Evolutionary conservation across 139 green algal genomes (phyloP).

Genomic region (Eudorina sp.): DNA sequence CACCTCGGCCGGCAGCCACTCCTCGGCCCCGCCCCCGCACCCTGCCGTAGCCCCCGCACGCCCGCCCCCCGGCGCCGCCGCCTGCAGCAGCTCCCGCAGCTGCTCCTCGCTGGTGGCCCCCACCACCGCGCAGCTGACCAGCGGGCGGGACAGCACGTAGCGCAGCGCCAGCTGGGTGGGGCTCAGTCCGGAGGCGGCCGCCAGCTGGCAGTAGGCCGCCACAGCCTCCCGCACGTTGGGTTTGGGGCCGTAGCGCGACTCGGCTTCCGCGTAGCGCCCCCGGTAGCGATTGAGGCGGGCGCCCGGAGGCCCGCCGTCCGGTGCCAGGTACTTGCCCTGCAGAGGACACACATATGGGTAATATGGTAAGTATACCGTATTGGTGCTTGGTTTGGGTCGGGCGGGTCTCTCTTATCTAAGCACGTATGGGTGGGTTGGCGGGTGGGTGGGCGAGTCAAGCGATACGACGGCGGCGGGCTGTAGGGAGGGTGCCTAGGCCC

Average conservation of each 20-base stretch:
- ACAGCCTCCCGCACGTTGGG: conserved; percentile 76
- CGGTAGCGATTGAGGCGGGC: conserved; percentile 85
- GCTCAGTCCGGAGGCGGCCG: conserved; percentile 67
- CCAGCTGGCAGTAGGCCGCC: conserved; percentile 74
- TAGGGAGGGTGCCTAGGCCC: too few relatives aligned
- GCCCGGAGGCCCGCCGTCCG: conserved; percentile 61
- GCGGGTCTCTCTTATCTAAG: background rate
- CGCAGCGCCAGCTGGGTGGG: conserved; percentile 79
- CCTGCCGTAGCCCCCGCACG: background rate
- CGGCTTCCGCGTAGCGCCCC: conserved; percentile 85
- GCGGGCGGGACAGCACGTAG: conserved; percentile 71
- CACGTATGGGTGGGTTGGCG: too few relatives aligned
- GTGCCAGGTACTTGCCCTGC: conserved; percentile 83
- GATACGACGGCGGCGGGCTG: too few relatives aligned
- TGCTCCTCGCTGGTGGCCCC: conserved; percentile 74
- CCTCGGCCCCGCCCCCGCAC: background rate
- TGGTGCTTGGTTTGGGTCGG: too few relatives aligned
- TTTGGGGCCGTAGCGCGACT: conserved; percentile 83
- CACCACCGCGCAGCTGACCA: conserved; percentile 73
- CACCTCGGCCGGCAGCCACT: conserved; percentile 52
- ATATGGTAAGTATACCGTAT: background rate
- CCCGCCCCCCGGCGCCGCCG: background rate
- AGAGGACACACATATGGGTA: background rate
- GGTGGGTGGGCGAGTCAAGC: too few relatives aligned
- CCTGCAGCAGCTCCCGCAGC: conserved; percentile 72